Evolutionary conservation across 2,329 filamentous ascomycete genomes (phyloP).

Genomic region (Fusarium sororula): DNA sequence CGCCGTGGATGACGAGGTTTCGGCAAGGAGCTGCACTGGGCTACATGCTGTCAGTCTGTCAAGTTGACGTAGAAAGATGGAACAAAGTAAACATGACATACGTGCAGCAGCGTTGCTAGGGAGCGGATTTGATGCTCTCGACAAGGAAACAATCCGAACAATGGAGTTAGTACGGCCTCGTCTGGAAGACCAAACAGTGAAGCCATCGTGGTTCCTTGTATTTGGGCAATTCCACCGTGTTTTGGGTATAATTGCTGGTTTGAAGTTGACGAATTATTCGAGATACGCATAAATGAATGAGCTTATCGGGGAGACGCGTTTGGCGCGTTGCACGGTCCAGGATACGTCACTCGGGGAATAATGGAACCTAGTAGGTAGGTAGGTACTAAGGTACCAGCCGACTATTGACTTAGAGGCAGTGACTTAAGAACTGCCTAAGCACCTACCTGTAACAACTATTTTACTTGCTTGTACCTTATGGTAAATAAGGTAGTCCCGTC

Average conservation of each 20-base stretch:
- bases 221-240: neutral
- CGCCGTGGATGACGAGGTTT: conserved; percentile 83
- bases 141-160: conserved; percentile 63
- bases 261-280: conserved; percentile 9
- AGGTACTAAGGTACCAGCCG: no score
- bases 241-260: conserved; percentile 6
- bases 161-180: conserved; percentile 57
- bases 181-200: conserved; percentile 62
- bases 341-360: conserved; percentile 43
- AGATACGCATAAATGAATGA: neutral
- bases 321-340: conserved; percentile 37
- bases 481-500: no score
- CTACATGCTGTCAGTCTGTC: conserved; percentile 49
- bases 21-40: conserved; percentile 73
- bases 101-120: conserved; percentile 63
- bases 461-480: neutral
- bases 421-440: no score
- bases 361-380: neutral
- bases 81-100: conserved; percentile 50
- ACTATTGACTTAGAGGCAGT: no score
- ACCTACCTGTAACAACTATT: neutral
- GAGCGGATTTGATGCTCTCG: conserved; percentile 68
- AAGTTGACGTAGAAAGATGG: neutral
- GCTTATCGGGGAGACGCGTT: conserved; percentile 40
- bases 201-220: conserved; percentile 41